These are phyloP conservation scores for Sisymbrium altissimum DNA, from an alignment of 345 rosid genomes.

Conservation along the genomic window DNA sequence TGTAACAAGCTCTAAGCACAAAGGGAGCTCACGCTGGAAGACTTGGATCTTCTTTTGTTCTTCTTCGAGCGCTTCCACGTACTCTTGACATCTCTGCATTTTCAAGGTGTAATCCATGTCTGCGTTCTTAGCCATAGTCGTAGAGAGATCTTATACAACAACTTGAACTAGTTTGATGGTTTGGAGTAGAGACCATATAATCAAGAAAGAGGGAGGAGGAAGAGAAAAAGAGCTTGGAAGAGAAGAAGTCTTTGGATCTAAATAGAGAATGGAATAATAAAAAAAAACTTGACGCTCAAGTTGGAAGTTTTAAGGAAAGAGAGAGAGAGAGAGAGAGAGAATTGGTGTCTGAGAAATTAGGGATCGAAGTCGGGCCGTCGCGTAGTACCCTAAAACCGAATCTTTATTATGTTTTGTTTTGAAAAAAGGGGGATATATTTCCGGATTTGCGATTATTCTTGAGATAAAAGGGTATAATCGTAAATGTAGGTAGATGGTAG, in stretches of 20 bases:
- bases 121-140: not conserved
- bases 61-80: conserved; percentile 65
- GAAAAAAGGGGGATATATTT: not conserved
- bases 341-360: not conserved
- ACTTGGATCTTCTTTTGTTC: conserved; percentile 83
- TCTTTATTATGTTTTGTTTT: not conserved
- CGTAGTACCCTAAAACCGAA: conserved; percentile 22
- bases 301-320: not conserved
- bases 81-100: conserved; percentile 50
- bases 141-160: not conserved
- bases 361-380: conserved; percentile 33
- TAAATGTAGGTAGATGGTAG: not conserved
- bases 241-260: conserved; percentile 49
- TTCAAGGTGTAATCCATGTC: conserved; percentile 47
- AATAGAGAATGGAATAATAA: conserved; percentile 37
- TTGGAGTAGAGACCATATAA: conserved; percentile 1
- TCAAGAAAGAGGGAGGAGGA: not conserved
- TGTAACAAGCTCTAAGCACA: conserved; percentile 82
- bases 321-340: not conserved
- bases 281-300: conserved; percentile 32
- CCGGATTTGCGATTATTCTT: not conserved
- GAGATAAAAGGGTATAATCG: not conserved
- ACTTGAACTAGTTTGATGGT: not conserved
- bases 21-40: conserved; percentile 85
- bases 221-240: no score